Conservation (phyloP, 2,329 filamentous ascomycete genomes). For the Hirsutella thompsonii region DNA sequence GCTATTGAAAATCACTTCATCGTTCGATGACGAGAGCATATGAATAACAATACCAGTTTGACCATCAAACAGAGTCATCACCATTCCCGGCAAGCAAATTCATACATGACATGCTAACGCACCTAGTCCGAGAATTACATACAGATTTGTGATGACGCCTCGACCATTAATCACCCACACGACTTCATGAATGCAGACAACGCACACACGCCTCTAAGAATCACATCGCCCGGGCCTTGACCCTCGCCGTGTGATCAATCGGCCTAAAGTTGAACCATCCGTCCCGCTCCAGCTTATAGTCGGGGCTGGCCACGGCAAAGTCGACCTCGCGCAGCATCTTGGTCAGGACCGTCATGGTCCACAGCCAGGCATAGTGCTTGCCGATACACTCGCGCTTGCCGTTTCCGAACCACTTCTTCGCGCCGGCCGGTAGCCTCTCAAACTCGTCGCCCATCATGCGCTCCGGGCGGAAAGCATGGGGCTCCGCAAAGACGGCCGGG, state of each 20-base stretch:
- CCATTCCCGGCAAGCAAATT: too few relatives aligned
- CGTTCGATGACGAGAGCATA: too few relatives aligned
- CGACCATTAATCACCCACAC: too few relatives aligned
- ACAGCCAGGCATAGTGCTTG: conserved; percentile 35
- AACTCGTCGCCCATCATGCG: conserved; percentile 34
- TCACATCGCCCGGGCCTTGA: conserved; percentile 19
- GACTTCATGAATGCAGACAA: too few relatives aligned
- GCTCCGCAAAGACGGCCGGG: conserved; percentile 32
- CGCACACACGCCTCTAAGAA: too few relatives aligned
- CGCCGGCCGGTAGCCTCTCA: conserved; percentile 26
- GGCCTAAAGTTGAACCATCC: conserved; percentile 41
- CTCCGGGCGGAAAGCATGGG: conserved; percentile 31
- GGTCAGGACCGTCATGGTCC: conserved; percentile 26
- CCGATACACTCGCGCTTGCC: conserved; percentile 39
- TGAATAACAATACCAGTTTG: too few relatives aligned
- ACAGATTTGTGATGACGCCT: too few relatives aligned
- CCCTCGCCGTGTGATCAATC: conserved; percentile 28
- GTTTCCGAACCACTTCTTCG: conserved; percentile 38
- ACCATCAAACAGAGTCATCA: too few relatives aligned
- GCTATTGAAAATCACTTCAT: too few relatives aligned
- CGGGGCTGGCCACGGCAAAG: conserved; percentile 27
- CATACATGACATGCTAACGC: too few relatives aligned
- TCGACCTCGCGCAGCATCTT: conserved; percentile 31
- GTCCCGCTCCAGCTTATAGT: conserved; percentile 29
- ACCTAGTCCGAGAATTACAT: too few relatives aligned